A percentile compares a stretch with the other conserved stretches of the same genome.
Evolutionary conservation across 441 rosid species (phyloP).

Genomic region (Macaranga tanarius): DNA sequence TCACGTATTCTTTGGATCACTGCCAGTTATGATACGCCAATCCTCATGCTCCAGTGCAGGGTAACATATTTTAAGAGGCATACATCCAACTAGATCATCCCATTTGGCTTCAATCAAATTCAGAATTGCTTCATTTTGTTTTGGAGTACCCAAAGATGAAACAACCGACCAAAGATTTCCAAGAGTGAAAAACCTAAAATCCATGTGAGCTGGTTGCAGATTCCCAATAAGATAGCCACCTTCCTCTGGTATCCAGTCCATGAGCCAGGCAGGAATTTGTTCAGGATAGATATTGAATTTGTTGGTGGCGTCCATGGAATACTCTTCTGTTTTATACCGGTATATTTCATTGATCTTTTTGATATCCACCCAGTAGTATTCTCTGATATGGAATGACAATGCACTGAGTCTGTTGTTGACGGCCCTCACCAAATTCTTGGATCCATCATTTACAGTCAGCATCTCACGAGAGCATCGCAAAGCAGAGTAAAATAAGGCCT

Average conservation of each 20-base stretch:
- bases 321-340: conserved; percentile 92
- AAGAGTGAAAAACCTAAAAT: conserved; percentile 89
- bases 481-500: conserved; percentile 90
- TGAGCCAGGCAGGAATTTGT: conserved; percentile 85
- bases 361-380: conserved; percentile 92
- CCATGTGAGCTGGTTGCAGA: conserved; percentile 98
- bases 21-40: conserved; percentile 90
- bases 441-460: conserved; percentile 67
- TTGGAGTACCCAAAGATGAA: conserved; percentile 82
- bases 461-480: conserved; percentile 81
- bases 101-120: conserved; percentile 79
- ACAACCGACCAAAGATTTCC: conserved; percentile 90
- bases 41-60: conserved; percentile 82
- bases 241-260: conserved; percentile 92
- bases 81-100: conserved; percentile 75
- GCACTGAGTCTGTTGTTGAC: conserved; percentile 89
- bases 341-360: conserved; percentile 86
- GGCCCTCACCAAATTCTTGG: conserved; percentile 71
- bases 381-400: conserved; percentile 85
- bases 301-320: conserved; percentile 81
- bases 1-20: conserved; percentile 97
- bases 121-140: conserved; percentile 71
- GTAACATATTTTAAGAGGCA: conserved; percentile 92
- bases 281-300: conserved; percentile 96
- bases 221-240: conserved; percentile 83